phyloP scores from a whole-genome alignment of 208 protist species.

The Borovskyia barvae region DNA sequence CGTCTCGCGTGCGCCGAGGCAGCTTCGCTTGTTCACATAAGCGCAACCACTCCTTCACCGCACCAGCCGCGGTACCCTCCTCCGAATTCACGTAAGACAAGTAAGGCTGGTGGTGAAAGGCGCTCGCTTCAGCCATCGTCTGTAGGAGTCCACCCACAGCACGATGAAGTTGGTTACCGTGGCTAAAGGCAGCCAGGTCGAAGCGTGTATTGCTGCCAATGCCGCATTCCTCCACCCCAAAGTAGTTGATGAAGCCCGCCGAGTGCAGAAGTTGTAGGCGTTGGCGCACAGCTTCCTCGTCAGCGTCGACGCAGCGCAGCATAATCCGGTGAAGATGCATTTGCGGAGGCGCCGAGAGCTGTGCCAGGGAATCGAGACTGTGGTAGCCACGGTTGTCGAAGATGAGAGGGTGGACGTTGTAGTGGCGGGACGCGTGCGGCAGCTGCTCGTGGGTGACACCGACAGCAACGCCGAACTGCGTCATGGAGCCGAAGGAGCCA shows the following conservation, averaged over 20 bases:
- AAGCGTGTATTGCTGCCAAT: slow-evolving; percentile 55
- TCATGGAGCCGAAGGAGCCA: slow-evolving; percentile 63
- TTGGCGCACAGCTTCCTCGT: slow-evolving; percentile 21
- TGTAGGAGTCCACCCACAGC: slow-evolving; percentile 59
- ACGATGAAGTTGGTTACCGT: slow-evolving; percentile 25
- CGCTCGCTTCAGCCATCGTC: slow-evolving; percentile 58
- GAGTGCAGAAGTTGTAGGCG: slow-evolving; percentile 25
- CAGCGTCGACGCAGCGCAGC: slow-evolving; percentile 60
- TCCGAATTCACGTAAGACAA: slow-evolving; percentile 67
- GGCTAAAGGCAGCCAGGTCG: slow-evolving; percentile 49
- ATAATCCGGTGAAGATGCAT: slow-evolving; percentile 59
- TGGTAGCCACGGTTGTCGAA: slow-evolving; percentile 66
- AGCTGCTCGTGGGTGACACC: slow-evolving; percentile 80
- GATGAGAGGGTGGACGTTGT: slow-evolving; percentile 77
- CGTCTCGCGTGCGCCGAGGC: slow-evolving; percentile 14
- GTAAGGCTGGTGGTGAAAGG: slow-evolving; percentile 60
- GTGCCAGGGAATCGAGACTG: slow-evolving; percentile 10
- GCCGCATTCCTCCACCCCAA: slow-evolving; percentile 68
- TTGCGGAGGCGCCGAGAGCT: slow-evolving; percentile 13
- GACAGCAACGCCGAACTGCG: slow-evolving; percentile 64
- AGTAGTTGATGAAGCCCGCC: slow-evolving; percentile 85
- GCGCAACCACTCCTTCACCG: slow-evolving; percentile 45
- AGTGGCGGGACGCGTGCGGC: slow-evolving; percentile 70
- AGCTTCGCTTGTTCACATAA: slow-evolving; percentile 30
- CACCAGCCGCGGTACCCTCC: slow-evolving; percentile 31